phyloP scores from a whole-genome alignment of 2,329 filamentous ascomycete species.

The Magnaporthiopsis rhizophila region DNA sequence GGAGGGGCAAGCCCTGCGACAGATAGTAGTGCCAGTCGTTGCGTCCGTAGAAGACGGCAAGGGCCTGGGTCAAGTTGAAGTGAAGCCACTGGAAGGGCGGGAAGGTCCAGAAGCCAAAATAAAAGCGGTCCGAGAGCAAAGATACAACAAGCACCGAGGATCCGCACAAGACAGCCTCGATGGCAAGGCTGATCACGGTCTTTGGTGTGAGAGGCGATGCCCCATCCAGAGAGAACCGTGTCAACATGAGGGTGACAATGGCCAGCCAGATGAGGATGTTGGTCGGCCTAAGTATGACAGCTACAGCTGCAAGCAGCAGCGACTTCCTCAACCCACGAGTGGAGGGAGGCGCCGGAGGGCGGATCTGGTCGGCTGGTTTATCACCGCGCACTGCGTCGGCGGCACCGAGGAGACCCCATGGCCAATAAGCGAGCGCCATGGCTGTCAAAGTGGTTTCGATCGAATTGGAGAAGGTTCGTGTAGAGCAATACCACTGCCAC shows the following conservation, averaged over 20 bases:
- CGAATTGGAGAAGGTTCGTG: conserved; percentile 88
- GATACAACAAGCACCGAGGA: conserved; percentile 55
- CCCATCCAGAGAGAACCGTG: conserved; percentile 29
- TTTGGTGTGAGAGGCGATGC: conserved; percentile 33
- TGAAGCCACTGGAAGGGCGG: conserved; percentile 81
- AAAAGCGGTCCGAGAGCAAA: conserved; percentile 61
- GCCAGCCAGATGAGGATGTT: conserved; percentile 79
- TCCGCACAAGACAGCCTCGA: conserved; percentile 59
- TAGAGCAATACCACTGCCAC: conserved; percentile 96
- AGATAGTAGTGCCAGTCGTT: conserved; percentile 93
- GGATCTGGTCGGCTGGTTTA: conserved; percentile 9
- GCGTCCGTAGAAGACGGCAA: conserved; percentile 86
- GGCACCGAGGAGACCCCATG: conserved; percentile 62
- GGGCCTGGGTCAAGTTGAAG: conserved; percentile 81
- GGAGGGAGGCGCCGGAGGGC: conserved; percentile 7
- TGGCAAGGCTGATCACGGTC: conserved; percentile 44
- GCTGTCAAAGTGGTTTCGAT: conserved; percentile 84
- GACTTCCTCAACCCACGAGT: conserved; percentile 47
- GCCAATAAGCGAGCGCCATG: conserved; percentile 74
- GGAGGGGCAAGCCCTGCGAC: conserved; percentile 78
- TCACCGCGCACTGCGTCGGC: conserved; percentile 11
- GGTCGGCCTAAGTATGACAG: conserved; percentile 81
- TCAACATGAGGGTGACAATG: conserved; percentile 42
- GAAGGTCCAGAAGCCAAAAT: conserved; percentile 81
- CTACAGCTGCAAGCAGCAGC: conserved; percentile 68